phyloP scores from a whole-genome alignment of 192 early-diverging fungal species.

The Coemansia sp. region DNA sequence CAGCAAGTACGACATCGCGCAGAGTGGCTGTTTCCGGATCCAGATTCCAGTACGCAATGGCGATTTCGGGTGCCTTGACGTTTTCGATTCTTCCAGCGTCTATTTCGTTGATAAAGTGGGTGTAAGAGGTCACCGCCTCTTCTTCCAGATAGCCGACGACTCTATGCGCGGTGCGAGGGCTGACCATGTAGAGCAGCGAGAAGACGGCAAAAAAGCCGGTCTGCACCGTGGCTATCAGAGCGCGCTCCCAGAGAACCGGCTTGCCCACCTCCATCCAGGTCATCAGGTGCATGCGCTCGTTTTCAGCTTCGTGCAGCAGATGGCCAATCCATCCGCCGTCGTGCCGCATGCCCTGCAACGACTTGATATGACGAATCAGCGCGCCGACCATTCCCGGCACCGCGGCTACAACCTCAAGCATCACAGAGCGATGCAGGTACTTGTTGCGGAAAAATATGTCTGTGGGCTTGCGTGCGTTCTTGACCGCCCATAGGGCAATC shows the following conservation, averaged over 20 bases:
- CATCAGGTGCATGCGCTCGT: constrained; percentile 75
- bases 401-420: constrained; percentile 74
- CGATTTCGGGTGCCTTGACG: constrained; percentile 77
- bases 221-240: constrained; percentile 73
- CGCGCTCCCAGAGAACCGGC: constrained; percentile 63
- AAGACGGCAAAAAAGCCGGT: constrained; percentile 90
- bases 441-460: constrained; percentile 75
- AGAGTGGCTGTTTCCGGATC: constrained; percentile 61
- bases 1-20: constrained; percentile 81
- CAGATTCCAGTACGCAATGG: constrained; percentile 83
- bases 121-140: constrained; percentile 89
- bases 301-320: constrained; percentile 89
- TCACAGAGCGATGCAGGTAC: constrained; percentile 76
- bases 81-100: constrained; percentile 73
- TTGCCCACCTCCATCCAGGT: constrained; percentile 77
- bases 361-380: constrained; percentile 74
- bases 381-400: constrained; percentile 91
- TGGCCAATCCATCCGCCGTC: constrained; percentile 93
- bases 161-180: constrained; percentile 79
- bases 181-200: constrained; percentile 81
- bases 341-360: constrained; percentile 71
- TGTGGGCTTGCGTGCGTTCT: constrained; percentile 61
- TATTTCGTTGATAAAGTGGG: constrained; percentile 81
- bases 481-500: constrained; percentile 66
- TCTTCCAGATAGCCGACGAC: constrained; percentile 94